phyloP scores from a whole-genome alignment of 2,329 filamentous ascomycete species.

The Colletotrichum musae region DNA sequence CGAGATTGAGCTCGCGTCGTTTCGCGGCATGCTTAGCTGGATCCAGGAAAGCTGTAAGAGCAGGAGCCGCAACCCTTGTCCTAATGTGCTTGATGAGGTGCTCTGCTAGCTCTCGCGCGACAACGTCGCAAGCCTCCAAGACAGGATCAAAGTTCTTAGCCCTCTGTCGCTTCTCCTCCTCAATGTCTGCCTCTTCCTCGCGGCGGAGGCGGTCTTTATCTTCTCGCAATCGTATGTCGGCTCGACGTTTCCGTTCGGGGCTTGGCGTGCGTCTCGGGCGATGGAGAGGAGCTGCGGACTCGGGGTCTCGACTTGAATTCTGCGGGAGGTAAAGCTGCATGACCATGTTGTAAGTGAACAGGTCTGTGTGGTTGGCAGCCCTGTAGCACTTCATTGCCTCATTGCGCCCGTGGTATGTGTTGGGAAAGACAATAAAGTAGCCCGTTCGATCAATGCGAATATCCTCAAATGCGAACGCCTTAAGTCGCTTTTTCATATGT shows the following conservation, averaged over 20 bases:
- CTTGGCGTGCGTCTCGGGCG: conserved; percentile 52
- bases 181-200: conserved; percentile 85
- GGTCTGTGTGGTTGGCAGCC: conserved; percentile 82
- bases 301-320: conserved; percentile 36
- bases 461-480: conserved; percentile 84
- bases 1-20: conserved; percentile 78
- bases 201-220: conserved; percentile 76
- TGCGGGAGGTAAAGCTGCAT: conserved; percentile 79
- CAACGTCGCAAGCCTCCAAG: conserved; percentile 82
- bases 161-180: conserved; percentile 90
- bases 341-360: conserved; percentile 93
- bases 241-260: conserved; percentile 51
- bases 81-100: conserved; percentile 92
- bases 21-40: conserved; percentile 86
- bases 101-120: conserved; percentile 85
- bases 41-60: conserved; percentile 85
- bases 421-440: conserved; percentile 93
- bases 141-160: conserved; percentile 94
- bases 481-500: conserved; percentile 91
- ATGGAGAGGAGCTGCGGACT: conserved; percentile 43
- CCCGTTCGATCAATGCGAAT: conserved; percentile 88
- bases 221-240: conserved; percentile 70
- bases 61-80: conserved; percentile 85
- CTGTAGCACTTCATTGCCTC: conserved; percentile 87
- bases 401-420: conserved; percentile 80